Base-by-base conservation (phyloP, 768 basidiomycete genomes). In the Sarcodon aspratus region DNA sequence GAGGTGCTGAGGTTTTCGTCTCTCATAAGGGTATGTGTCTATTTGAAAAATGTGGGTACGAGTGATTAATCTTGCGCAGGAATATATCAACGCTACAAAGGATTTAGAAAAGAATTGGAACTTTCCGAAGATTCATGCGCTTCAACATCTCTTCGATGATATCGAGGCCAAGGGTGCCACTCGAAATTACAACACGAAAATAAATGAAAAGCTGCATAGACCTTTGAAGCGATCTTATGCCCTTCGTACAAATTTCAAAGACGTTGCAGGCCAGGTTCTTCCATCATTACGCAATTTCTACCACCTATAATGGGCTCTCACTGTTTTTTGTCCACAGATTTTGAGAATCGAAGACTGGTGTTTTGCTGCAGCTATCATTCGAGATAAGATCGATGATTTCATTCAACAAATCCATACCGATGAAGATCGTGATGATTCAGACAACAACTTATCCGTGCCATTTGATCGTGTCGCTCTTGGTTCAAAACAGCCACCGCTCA, bases 1-100 rank as follows among this genome's bases (percentile, higher is more conserved):
- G 60, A 56, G 36, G 46, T 64, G 3, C 3, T 17, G 13, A 40
- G 13, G 15, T 54, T 36, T 32, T 13, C 12, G 7, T 34, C 50
- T 9, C 27, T n/a, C 27, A 33, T 36, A 15, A 27, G 17, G n/a
- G 46, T 47, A 32, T 6, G 51, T 52, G 13, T 10, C 10, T 13
- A 5, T 42, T 36, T 9, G 15, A 31, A 11, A 10, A 18, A 38
- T 13, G 48, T 35, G n/a, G 47, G 33, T 31, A 45, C 6, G 15
- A 2, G 35, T 42, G 35, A 51, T n/a, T n/a, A n/a, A n/a, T n/a
- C n/a, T n/a, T n/a, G 50, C 34, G 15, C 13, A 6, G 8, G 40
- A 36, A n/a, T 27, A 1, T 50, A 40, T 31, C 4, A 35, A 2
- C 12, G 10, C 15, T 21, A 52, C 43, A 15, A 37, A 1, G n/a